These are phyloP conservation scores for Lipomyces orientalis DNA, from an alignment of 805 yeast genomes.

Conservation along the genomic window DNA sequence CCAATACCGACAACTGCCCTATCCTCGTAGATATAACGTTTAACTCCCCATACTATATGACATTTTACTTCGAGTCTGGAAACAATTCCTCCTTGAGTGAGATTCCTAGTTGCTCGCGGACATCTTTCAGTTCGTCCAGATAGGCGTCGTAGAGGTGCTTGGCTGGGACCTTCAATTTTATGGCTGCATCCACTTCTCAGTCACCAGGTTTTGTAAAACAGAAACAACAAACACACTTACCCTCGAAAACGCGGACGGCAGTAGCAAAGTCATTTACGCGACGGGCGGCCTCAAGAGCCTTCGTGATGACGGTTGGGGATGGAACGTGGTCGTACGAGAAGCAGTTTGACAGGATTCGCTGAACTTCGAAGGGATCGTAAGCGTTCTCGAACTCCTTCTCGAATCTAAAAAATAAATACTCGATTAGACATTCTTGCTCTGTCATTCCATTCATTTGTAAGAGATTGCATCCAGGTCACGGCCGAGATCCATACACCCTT, in stretches of 20 bases:
- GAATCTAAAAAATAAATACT: slow-evolving; percentile 57
- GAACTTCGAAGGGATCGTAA: slow-evolving; percentile 82
- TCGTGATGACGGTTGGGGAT: slow-evolving; percentile 93
- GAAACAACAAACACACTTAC: slow-evolving; percentile 43
- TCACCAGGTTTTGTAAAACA: neutral
- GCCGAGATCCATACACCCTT: neutral
- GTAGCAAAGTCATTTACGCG: slow-evolving; percentile 99
- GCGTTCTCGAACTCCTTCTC: slow-evolving; percentile 97
- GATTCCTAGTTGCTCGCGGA: slow-evolving; percentile 85
- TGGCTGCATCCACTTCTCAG: slow-evolving; percentile 41
- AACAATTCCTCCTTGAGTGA: slow-evolving; percentile 91
- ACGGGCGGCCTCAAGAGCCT: slow-evolving; percentile 97
- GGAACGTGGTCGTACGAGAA: slow-evolving; percentile 99
- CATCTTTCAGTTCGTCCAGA: slow-evolving; percentile 89
- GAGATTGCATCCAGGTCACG: neutral
- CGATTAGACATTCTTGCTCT: neutral
- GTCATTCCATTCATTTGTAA: neutral
- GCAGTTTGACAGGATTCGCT: slow-evolving; percentile 95
- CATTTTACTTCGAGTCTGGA: slow-evolving; percentile 42
- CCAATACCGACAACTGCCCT: neutral
- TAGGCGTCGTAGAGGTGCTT: slow-evolving; percentile 93
- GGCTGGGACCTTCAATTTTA: slow-evolving; percentile 94
- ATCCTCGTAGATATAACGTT: neutral
- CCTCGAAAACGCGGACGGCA: slow-evolving; percentile 98
- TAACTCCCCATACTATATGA: neutral